Evolutionary conservation across 208 protist genomes (phyloP).

Genomic region (Vickermania spadyakhi): DNA sequence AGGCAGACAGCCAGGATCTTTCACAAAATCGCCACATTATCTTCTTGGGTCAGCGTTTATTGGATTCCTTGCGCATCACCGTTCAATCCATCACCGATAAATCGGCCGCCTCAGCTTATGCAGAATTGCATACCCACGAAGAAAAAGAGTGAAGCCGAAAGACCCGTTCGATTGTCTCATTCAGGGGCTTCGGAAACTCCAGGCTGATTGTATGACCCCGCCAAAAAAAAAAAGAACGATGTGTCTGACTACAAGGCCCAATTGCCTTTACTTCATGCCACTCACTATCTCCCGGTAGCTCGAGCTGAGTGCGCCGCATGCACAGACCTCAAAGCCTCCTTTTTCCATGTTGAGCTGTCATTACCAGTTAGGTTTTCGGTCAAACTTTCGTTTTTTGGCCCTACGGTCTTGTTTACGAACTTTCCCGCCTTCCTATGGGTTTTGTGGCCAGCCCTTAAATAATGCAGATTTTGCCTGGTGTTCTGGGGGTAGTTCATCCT

Average conservation of each 20-base stretch:
- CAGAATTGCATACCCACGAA: no score
- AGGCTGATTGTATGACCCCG: background rate
- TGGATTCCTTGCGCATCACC: no score
- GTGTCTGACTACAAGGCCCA: background rate
- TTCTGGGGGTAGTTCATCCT: no score
- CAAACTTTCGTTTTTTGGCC: background rate
- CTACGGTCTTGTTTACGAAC: no score
- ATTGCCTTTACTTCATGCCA: background rate
- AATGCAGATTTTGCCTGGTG: background rate
- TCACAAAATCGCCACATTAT: no score
- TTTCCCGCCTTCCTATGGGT: no score
- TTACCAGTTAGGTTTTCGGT: background rate
- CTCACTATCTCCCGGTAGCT: background rate
- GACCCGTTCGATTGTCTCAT: slow-evolving; percentile 2
- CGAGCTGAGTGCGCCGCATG: background rate
- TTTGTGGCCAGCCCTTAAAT: no score
- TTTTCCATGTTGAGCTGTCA: background rate
- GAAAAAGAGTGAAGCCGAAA: no score
- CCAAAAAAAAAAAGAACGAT: background rate
- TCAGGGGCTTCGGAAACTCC: slow-evolving; percentile 5
- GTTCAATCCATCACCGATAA: no score
- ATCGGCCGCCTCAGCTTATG: no score
- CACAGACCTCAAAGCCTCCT: background rate
- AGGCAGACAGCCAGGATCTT: no score
- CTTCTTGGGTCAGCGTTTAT: no score